Percentiles rank a stretch among this genome's conserved stretches.
These are phyloP conservation scores for Trametes pubescens DNA, from an alignment of 1,284 basidiomycete genomes.

Conservation along the genomic window DNA sequence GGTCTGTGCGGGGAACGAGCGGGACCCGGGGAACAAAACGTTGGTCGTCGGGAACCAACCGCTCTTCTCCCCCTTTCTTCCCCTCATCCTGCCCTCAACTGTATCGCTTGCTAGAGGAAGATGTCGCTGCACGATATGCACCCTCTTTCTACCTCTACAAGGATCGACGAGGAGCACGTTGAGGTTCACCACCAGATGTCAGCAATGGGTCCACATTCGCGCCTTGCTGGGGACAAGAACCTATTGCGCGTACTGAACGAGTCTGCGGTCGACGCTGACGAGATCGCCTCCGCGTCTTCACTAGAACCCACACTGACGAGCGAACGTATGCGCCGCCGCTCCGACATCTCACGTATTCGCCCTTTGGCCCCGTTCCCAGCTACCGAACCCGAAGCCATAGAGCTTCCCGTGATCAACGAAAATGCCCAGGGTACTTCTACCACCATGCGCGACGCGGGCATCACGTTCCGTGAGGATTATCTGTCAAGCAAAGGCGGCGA, in stretches of 20 bases:
- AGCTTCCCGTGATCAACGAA: conserved; percentile 23
- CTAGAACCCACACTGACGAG: conserved; percentile 17
- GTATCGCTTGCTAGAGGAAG: not conserved
- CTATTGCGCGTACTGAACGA: conserved; percentile 24
- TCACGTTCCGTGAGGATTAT: conserved; percentile 17
- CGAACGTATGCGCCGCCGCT: conserved; percentile 33
- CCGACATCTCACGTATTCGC: conserved; percentile 31
- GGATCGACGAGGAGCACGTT: not conserved
- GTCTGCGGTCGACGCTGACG: conserved; percentile 31
- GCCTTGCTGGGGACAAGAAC: conserved; percentile 18
- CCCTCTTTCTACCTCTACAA: not conserved
- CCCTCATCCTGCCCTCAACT: not conserved
- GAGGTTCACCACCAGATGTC: not conserved
- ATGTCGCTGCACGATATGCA: conserved; percentile 10
- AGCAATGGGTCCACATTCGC: conserved; percentile 1
- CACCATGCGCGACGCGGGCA: conserved; percentile 5
- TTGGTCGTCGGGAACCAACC: not conserved
- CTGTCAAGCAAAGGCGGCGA: conserved; percentile 15
- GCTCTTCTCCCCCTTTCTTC: not conserved
- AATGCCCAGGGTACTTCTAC: not conserved
- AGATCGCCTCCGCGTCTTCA: conserved; percentile 20
- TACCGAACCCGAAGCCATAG: conserved; percentile 20
- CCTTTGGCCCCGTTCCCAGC: not conserved
- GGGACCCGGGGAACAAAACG: conserved; percentile 9
- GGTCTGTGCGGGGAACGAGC: conserved; percentile 15